These are phyloP conservation scores for Pedinophyceae sp. DNA, from an alignment of 139 green algal genomes.

Conservation along the genomic window DNA sequence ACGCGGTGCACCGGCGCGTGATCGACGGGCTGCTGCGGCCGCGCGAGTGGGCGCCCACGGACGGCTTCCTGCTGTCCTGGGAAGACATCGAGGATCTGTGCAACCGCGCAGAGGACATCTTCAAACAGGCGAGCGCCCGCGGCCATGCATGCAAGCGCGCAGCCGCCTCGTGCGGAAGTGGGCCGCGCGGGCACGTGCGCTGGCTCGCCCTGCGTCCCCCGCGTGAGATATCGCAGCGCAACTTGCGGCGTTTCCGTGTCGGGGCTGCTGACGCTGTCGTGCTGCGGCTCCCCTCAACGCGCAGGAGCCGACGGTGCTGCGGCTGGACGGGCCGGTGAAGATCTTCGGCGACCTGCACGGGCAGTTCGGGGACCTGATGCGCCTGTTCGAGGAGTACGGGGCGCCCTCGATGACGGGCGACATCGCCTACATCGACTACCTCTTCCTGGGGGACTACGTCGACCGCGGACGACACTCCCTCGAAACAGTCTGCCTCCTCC, in stretches of 20 bases:
- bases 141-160: too few species aligned
- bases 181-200: too few species aligned
- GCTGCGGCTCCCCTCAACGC: too few species aligned
- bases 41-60: constrained; percentile 58
- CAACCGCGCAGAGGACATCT: constrained; percentile 69
- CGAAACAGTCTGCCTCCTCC: constrained; percentile 81
- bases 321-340: constrained; percentile 81
- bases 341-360: constrained; percentile 98
- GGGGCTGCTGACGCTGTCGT: too few species aligned
- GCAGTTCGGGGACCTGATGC: constrained; percentile 98
- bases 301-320: constrained; percentile 70
- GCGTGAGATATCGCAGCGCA: too few species aligned
- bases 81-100: constrained; percentile 85
- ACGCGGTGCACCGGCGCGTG: constrained; percentile 63
- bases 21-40: constrained; percentile 72
- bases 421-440: constrained; percentile 99
- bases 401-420: constrained; percentile 85
- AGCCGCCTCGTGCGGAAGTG: too few species aligned
- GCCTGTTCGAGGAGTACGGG: constrained; percentile 98
- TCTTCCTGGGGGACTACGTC: constrained; percentile 83
- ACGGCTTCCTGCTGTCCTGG: constrained; percentile 50
- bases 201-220: too few species aligned
- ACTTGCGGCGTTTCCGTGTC: too few species aligned
- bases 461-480: constrained; percentile 52
- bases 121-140: too few species aligned